phyloP scores from a whole-genome alignment of 2,329 filamentous ascomycete genomes.

The Phialocephala subalpina region DNA sequence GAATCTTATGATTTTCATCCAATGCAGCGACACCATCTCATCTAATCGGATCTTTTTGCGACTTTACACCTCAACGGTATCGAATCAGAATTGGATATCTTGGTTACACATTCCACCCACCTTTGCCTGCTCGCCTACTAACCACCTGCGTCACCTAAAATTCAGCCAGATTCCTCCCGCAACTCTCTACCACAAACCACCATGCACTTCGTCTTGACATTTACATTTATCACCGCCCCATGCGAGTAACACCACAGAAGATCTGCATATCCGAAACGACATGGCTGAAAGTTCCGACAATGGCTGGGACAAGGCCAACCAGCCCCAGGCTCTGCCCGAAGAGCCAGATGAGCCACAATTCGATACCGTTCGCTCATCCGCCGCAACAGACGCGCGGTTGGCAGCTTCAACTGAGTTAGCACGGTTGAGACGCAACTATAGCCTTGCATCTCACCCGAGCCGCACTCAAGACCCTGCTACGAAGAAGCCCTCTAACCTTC shows the following conservation, averaged over 20 bases:
- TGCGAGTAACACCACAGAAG: constrained; percentile 3
- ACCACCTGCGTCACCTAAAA: not conserved
- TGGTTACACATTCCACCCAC: not conserved
- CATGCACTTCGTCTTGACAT: constrained; percentile 9
- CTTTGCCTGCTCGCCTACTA: not conserved
- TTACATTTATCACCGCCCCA: not conserved
- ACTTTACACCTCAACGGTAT: not conserved
- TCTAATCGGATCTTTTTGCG: constrained; percentile 7
- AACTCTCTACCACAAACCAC: not conserved
- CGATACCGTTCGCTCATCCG: constrained; percentile 23
- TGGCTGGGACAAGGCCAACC: not conserved
- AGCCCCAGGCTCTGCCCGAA: not conserved
- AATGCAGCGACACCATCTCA: not conserved
- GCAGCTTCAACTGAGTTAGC: constrained; percentile 39
- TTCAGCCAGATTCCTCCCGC: constrained; percentile 1
- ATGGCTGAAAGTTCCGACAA: constrained; percentile 25
- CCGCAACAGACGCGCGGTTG: constrained; percentile 32
- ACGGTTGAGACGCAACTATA: constrained; percentile 37
- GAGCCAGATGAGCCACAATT: constrained; percentile 28
- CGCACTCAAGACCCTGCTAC: constrained; percentile 18
- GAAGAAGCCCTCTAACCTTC: constrained; percentile 34
- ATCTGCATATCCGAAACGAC: constrained; percentile 17
- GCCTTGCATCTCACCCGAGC: constrained; percentile 30
- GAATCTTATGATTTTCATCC: not conserved
- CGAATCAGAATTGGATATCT: not conserved